A percentile compares a stretch with the other conserved stretches of the same genome.
phyloP scores from a whole-genome alignment of 2,329 filamentous ascomycete genomes.

The Microcyclosporella mali region DNA sequence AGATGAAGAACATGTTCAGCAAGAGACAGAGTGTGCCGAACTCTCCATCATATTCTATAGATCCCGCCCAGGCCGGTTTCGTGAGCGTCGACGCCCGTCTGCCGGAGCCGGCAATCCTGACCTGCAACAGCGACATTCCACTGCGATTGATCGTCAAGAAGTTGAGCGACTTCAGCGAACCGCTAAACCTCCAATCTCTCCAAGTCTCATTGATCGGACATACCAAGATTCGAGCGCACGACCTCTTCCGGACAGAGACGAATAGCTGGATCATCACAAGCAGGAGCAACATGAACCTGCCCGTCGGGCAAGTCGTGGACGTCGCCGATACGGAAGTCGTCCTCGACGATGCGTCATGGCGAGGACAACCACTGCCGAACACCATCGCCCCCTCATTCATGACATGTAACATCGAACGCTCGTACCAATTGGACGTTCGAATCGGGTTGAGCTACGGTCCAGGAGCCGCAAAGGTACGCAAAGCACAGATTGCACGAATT shows the following conservation, averaged over 20 bases:
- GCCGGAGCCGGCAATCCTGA: conserved; percentile 80
- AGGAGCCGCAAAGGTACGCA: conserved; percentile 40
- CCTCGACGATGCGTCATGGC: conserved; percentile 64
- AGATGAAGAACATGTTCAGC: conserved; percentile 57
- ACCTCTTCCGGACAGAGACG: conserved; percentile 62
- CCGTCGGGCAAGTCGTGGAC: conserved; percentile 55
- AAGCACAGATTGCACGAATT: conserved; percentile 16
- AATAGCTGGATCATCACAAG: conserved; percentile 71
- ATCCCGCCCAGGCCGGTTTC: conserved; percentile 41
- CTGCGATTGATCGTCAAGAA: conserved; percentile 75
- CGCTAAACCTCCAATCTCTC: conserved; percentile 68
- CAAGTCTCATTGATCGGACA: conserved; percentile 76
- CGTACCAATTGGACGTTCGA: conserved; percentile 77
- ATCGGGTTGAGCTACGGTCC: conserved; percentile 71
- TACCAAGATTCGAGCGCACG: conserved; percentile 73
- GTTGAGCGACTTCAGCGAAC: conserved; percentile 60
- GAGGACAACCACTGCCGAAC: conserved; percentile 65
- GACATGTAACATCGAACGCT: conserved; percentile 78
- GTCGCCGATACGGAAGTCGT: conserved; percentile 48
- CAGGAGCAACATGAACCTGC: conserved; percentile 63
- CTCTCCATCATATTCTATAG: conserved; percentile 21
- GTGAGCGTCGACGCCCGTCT: conserved; percentile 77
- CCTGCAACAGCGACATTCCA: conserved; percentile 80
- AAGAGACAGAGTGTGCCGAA: conserved; percentile 21
- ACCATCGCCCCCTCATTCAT: conserved; percentile 81